A percentile compares a stretch with the other conserved stretches of the same genome.
phyloP scores from a whole-genome alignment of 1,284 basidiomycete genomes.

The Cutaneotrichosporon cavernicola region DNA sequence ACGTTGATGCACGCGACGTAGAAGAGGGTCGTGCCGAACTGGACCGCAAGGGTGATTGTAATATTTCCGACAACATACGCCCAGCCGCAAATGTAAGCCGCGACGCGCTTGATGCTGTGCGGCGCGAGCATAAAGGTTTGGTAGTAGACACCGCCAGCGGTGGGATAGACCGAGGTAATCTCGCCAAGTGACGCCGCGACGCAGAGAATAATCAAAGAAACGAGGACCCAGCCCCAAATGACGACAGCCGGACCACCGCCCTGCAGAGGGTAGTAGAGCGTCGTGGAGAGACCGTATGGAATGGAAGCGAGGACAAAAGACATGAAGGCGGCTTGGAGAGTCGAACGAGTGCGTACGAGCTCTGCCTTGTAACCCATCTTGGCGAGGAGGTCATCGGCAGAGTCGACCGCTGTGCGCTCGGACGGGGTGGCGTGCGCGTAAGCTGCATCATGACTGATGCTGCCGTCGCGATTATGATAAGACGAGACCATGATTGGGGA shows the following conservation, averaged over 20 bases:
- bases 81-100: slow-evolving; percentile 55
- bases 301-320: slow-evolving; percentile 41
- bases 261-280: slow-evolving; percentile 40
- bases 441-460: background rate
- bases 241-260: slow-evolving; percentile 42
- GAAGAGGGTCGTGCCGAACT: slow-evolving; percentile 49
- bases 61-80: slow-evolving; percentile 54
- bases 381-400: slow-evolving; percentile 26
- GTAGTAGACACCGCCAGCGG: slow-evolving; percentile 55
- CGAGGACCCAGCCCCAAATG: slow-evolving; percentile 53
- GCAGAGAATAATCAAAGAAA: slow-evolving; percentile 52
- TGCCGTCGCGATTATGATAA: background rate
- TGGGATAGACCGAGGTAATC: slow-evolving; percentile 53
- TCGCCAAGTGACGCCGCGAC: slow-evolving; percentile 55
- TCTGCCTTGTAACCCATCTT: slow-evolving; percentile 28
- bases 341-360: slow-evolving; percentile 23
- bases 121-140: slow-evolving; percentile 53
- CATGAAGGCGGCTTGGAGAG: slow-evolving; percentile 32
- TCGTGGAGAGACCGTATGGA: slow-evolving; percentile 41
- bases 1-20: slow-evolving; percentile 32
- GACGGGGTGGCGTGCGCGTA: background rate
- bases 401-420: slow-evolving; percentile 13
- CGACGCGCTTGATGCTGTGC: slow-evolving; percentile 42
- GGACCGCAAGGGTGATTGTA: slow-evolving; percentile 53
- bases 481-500: slow-evolving; percentile 1